Conservation (phyloP, 331 rosid species). For the Malus hybrid region DNA sequence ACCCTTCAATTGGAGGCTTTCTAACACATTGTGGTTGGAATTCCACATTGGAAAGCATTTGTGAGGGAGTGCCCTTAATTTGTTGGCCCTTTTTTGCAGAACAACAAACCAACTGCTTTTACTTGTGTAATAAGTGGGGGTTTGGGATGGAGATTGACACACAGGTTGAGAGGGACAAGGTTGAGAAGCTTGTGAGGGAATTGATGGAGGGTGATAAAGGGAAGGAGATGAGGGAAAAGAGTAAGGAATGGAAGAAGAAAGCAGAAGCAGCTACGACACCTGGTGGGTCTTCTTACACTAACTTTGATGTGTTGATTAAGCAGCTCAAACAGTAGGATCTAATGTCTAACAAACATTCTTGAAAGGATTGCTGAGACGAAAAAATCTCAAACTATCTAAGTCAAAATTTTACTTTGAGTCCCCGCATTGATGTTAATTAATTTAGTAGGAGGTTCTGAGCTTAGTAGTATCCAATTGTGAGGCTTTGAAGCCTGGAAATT, state of each 20-base stretch:
- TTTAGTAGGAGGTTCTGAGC: no score
- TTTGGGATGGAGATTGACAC: constrained; percentile 2
- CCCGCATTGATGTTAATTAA: no score
- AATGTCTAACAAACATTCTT: background rate
- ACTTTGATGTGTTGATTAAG: background rate
- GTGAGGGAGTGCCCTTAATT: background rate
- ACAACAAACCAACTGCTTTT: constrained; percentile 5
- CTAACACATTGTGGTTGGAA: no score
- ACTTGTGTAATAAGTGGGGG: background rate
- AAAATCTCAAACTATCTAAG: no score
- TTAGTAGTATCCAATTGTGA: no score
- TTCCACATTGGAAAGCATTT: no score
- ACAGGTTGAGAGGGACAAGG: background rate
- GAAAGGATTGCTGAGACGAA: no score
- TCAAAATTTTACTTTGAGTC: no score
- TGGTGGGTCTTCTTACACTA: background rate
- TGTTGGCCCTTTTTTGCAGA: constrained; percentile 12
- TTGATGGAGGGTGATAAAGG: constrained; percentile 13
- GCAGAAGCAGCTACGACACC: background rate
- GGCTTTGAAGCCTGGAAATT: no score
- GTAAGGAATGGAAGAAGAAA: constrained; percentile 2
- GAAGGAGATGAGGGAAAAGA: background rate
- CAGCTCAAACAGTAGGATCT: background rate
- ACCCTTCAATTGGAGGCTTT: background rate
- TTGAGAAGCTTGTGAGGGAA: constrained; percentile 1